A percentile compares a stretch with the other conserved stretches of the same genome.
These are phyloP conservation scores for Candida boleticola DNA, from an alignment of 805 yeast species.

Conservation along the genomic window DNA sequence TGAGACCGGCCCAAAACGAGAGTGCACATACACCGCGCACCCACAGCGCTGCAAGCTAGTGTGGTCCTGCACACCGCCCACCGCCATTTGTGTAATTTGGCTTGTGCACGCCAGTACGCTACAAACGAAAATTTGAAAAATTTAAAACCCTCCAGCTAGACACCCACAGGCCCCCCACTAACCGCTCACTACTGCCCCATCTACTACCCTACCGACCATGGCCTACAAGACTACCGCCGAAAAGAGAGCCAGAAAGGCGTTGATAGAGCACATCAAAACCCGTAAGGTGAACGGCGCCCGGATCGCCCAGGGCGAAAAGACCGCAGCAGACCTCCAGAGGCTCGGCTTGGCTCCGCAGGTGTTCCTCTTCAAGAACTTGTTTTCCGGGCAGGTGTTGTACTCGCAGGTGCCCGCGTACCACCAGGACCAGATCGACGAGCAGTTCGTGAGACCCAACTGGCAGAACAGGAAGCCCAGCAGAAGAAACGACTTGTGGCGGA, in stretches of 20 bases:
- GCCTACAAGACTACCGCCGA: constrained; percentile 23
- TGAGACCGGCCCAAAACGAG: no score
- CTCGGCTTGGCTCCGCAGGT: constrained; percentile 81
- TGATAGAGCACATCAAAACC: constrained; percentile 43
- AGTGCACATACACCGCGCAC: no score
- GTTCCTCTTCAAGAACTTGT: constrained; percentile 77
- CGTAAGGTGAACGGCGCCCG: constrained; percentile 43
- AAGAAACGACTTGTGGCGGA: constrained; percentile 86
- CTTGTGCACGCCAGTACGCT: no score
- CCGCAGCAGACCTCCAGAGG: constrained; percentile 28
- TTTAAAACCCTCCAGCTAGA: no score
- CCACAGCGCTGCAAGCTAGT: no score
- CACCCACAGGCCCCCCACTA: no score
- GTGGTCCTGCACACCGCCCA: no score
- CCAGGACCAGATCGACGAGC: constrained; percentile 60
- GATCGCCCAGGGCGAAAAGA: constrained; percentile 38
- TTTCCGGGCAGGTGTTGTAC: constrained; percentile 85
- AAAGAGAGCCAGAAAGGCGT: constrained; percentile 47
- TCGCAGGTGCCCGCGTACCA: constrained; percentile 76
- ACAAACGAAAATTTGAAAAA: constrained; percentile 15
- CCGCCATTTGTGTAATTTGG: no score
- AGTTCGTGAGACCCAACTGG: constrained; percentile 85
- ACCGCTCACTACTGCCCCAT: no score
- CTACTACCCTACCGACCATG: constrained; percentile 2
- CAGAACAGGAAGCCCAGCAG: constrained; percentile 76